Conservation (phyloP, 495 filamentous ascomycete genomes). For the Hypoxylon subgilvum region DNA sequence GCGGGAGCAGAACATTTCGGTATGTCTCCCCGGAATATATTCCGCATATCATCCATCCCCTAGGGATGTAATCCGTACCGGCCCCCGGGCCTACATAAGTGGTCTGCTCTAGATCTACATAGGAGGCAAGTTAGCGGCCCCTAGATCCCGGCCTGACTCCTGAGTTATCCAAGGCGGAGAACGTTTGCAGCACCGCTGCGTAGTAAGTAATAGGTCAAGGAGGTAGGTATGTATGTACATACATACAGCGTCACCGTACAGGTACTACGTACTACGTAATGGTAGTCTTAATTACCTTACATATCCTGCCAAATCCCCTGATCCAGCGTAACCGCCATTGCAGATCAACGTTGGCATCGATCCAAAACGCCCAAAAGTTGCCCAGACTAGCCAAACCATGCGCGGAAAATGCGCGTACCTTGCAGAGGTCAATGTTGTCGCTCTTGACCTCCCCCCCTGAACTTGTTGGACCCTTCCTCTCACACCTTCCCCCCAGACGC, state of each 20-base stretch:
- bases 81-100: too few species aligned
- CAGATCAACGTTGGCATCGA: neutral
- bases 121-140: too few species aligned
- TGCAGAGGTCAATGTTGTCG: slow-evolving; percentile 15
- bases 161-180: neutral
- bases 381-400: neutral
- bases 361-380: neutral
- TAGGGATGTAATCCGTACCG: too few species aligned
- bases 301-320: too few species aligned
- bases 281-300: too few species aligned
- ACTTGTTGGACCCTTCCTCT: slow-evolving; percentile 1
- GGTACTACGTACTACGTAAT: too few species aligned
- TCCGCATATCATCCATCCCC: slow-evolving; percentile 13
- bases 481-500: slow-evolving; percentile 1
- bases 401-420: slow-evolving; percentile 27
- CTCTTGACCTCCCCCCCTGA: slow-evolving; percentile 4
- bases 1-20: slow-evolving; percentile 15
- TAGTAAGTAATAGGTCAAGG: too few species aligned
- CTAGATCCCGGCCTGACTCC: neutral
- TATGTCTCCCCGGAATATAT: slow-evolving; percentile 22
- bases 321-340: too few species aligned
- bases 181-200: too few species aligned
- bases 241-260: too few species aligned
- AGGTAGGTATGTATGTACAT: too few species aligned
- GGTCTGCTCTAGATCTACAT: too few species aligned